Evolutionary conservation across 2,329 filamentous ascomycete genomes (phyloP), one percentile per base, ranked within the genome.

Genomic region (Aspergillus sergii): DNA sequence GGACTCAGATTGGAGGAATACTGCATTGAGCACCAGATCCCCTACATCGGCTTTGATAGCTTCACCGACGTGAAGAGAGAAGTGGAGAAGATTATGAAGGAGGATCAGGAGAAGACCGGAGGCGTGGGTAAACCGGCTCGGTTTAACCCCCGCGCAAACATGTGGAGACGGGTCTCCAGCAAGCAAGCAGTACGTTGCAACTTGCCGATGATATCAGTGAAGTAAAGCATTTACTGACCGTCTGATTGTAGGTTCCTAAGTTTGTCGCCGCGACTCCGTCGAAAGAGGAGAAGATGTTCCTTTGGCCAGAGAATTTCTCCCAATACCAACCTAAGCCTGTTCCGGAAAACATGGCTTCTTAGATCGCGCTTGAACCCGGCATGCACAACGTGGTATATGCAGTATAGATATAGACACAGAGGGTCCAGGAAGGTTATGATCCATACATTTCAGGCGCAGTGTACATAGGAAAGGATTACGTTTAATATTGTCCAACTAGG

Each of bases 61-160:
- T 91, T 91, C 70, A 83, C 85, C 53, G 88, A 89, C 73, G 86
- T 91, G 70, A 85, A 89, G 77, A 78, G 71, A 34, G 86, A 89
- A 74, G 81, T 90, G 60, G 79, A 83, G 73, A 80, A 77, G 60
- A 86, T 91, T 68, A 83, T 82, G 50, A 80, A 81, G 63, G 83
- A 89, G 71, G 88, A 91, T 71, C 82, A 87, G 66, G 77, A 82
- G 72, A 84, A 85, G 80, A 91, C 88, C 0, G 80, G 83, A 56
- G 88, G 88, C 57, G 75, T 80, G 62, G 88, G 88, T 45, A 78
- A 85, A 64, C 88, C 88, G 0, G 82, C 79, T 10, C 81, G 83
- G 67, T 91, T 89, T 80, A 91, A 91, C 76, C 88, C 88, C 9
- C 82, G 88, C 50, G 89, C 88, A 32, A 90, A 90, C 74, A 81